Base-by-base conservation (phyloP, 2,329 filamentous ascomycete species). In the Calonectria henricotiae region DNA sequence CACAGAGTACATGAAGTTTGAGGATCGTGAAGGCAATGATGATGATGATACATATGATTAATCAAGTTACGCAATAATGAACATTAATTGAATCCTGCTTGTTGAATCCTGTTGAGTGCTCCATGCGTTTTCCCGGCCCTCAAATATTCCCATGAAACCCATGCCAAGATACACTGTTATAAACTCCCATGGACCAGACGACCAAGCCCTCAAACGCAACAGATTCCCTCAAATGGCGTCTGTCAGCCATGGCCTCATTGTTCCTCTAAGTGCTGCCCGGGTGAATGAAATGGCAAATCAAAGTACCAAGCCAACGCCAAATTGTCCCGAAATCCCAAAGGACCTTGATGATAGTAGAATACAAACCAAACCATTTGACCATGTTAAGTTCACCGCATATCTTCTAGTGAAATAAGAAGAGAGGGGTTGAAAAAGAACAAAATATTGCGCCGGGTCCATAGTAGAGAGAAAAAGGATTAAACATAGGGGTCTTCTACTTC, bases 1-100 rank as follows among this genome's bases (percentile, higher is more conserved):
- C 6, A 75, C 73, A 11, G 82, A 88, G 51, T 98, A 96, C 77
- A 91, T 98, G 89, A 85, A 88, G 23, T 98, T 98, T 80, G 89
- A 92, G 60, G 93, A 96, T 70, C 88, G 94, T 27, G 91, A 95
- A 78, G 87, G 86, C 15, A 84, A 83, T 69, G 88, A 88, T 37
- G 90, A 93, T 66, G 88, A 90, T 43, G 87, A 89, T 65, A 80
- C 85, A 60, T 88, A 88, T 72, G 84, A 89, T 62, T 78, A 75
- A 73, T 15, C 2, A 17, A 27, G 51, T 39, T 12, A 39, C 23
- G 25, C 37, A 44, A 62, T 64, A 54, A 72, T 44, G 46, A 68
- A 54, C 63, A 66, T 63, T 35, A 67, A 46, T 44, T 62, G 12
- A 35, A 60, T 32, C 41, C 23, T 55, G 23, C 13, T 60, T 20